Conservation (phyloP, 2,329 filamentous ascomycete species). For the Fusarium liriodendri region DNA sequence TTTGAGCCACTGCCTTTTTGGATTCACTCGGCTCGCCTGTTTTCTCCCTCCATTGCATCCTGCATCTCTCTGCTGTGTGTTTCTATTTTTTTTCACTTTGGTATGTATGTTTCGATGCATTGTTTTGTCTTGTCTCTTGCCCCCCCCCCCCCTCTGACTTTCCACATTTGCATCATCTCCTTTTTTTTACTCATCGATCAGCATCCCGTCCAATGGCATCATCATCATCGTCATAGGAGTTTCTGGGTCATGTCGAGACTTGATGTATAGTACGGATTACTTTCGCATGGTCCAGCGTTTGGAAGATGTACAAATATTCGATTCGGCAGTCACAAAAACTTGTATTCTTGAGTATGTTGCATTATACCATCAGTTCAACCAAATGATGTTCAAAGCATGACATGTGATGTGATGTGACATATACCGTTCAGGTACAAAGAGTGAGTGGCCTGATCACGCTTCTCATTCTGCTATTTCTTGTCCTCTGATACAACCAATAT, state of each 20-base stretch:
- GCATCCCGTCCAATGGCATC: constrained; percentile 7
- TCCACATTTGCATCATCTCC: neutral
- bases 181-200: constrained; percentile 7
- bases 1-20: constrained; percentile 12
- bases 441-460: neutral
- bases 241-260: constrained; percentile 13
- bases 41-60: neutral
- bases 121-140: constrained; percentile 2
- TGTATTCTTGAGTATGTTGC: neutral
- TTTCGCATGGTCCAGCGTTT: constrained; percentile 17
- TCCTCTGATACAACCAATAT: neutral
- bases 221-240: constrained; percentile 26
- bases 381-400: neutral
- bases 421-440: neutral
- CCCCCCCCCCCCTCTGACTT: neutral
- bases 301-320: constrained; percentile 20
- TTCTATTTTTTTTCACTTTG: neutral
- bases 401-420: neutral
- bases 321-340: constrained; percentile 1
- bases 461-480: neutral
- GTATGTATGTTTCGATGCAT: neutral
- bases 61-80: constrained; percentile 5
- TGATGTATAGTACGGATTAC: constrained; percentile 11
- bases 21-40: neutral
- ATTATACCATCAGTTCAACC: neutral